Conservation (phyloP, 345 rosid species). For the Populus davidiana region DNA sequence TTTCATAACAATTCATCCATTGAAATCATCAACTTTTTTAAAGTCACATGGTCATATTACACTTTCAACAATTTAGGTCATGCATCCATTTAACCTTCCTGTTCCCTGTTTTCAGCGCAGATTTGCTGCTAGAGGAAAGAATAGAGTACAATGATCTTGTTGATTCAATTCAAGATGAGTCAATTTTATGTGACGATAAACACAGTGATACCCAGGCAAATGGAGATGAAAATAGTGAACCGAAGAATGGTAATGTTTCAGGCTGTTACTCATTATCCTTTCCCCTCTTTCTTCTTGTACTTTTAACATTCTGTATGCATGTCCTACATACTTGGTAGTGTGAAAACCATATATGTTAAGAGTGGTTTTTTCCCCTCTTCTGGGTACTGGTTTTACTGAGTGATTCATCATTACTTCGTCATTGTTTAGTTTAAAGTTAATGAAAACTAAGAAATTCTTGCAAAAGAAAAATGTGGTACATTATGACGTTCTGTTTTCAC, state of each 20-base stretch:
- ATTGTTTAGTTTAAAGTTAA: neutral
- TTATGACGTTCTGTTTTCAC: neutral
- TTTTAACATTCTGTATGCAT: neutral
- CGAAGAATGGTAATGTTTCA: constrained; percentile 39
- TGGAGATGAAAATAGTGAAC: constrained; percentile 33
- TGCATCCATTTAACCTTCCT: neutral
- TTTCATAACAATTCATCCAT: neutral
- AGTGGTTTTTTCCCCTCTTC: neutral
- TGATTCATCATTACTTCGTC: neutral
- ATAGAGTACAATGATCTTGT: constrained; percentile 92
- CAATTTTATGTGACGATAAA: constrained; percentile 23
- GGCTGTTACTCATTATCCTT: neutral
- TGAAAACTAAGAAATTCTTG: neutral
- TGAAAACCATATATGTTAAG: neutral
- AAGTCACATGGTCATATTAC: neutral
- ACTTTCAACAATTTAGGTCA: neutral
- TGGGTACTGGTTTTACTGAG: neutral
- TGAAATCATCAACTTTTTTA: neutral
- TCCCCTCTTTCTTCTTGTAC: neutral
- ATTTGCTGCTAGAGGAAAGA: constrained; percentile 63
- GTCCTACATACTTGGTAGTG: neutral
- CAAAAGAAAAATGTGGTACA: neutral
- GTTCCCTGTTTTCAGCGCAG: constrained; percentile 56
- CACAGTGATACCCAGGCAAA: constrained; percentile 24
- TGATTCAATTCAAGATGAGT: constrained; percentile 38